These are phyloP conservation scores for Didymella lethalis DNA, from an alignment of 2,329 filamentous ascomycete species.

Conservation along the genomic window DNA sequence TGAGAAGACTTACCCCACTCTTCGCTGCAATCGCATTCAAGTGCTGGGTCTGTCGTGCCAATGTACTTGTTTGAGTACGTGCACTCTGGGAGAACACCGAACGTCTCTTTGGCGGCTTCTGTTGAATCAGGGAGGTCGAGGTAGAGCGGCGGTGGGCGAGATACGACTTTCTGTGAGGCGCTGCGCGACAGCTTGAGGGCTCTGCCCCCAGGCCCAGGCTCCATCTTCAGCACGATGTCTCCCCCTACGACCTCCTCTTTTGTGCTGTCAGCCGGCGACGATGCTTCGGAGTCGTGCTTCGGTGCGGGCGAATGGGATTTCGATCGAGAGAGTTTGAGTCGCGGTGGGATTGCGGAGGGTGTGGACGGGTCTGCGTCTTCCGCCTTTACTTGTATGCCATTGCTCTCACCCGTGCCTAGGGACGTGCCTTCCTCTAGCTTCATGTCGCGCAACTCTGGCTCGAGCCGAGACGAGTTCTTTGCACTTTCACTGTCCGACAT, in stretches of 20 bases:
- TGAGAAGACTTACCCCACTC: constrained; percentile 80
- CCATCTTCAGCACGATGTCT: constrained; percentile 68
- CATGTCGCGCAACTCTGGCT: constrained; percentile 57
- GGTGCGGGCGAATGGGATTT: constrained; percentile 44
- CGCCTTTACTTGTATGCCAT: constrained; percentile 39
- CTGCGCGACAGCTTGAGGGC: constrained; percentile 77
- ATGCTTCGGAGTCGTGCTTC: constrained; percentile 45
- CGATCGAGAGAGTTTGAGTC: constrained; percentile 38
- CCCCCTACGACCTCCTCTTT: constrained; percentile 65
- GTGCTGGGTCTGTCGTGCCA: constrained; percentile 87
- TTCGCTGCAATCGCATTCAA: constrained; percentile 94
- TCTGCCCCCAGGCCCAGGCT: constrained; percentile 63
- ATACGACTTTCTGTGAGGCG: constrained; percentile 72
- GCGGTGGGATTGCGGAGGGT: constrained; percentile 38
- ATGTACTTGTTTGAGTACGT: constrained; percentile 91
- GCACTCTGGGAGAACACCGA: constrained; percentile 83
- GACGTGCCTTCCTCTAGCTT: constrained; percentile 54
- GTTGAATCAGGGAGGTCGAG: constrained; percentile 80
- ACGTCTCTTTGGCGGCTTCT: constrained; percentile 74
- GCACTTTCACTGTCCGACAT: constrained; percentile 53
- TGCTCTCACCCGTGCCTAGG: constrained; percentile 28
- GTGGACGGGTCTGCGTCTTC: constrained; percentile 41
- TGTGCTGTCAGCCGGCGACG: constrained; percentile 51
- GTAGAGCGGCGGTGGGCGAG: constrained; percentile 72
- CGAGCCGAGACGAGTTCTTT: constrained; percentile 48